Evolutionary conservation across 1,284 basidiomycete species (phyloP).

Genomic region (Phlebopus sp.): DNA sequence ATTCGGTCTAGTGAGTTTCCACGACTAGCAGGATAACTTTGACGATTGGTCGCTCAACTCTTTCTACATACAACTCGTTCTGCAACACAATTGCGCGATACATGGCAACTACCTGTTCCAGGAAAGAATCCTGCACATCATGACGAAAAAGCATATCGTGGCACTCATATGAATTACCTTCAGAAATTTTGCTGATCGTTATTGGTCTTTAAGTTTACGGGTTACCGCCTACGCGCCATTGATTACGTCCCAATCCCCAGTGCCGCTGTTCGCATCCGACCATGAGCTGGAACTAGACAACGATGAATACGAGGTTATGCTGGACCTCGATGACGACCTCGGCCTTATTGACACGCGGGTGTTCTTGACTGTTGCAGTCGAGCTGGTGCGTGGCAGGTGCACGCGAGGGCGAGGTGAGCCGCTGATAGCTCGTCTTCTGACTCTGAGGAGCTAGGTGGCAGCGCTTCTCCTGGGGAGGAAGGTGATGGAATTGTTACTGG

Average conservation of each 20-base stretch:
- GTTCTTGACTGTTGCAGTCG: neutral
- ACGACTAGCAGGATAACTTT: too few species aligned
- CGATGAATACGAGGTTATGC: conserved; percentile 10
- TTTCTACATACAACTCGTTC: too few species aligned
- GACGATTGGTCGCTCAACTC: too few species aligned
- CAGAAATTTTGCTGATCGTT: too few species aligned
- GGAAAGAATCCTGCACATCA: too few species aligned
- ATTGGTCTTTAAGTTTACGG: neutral
- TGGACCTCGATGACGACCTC: conserved; percentile 12
- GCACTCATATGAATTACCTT: too few species aligned
- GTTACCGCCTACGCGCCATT: too few species aligned
- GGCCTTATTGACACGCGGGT: neutral
- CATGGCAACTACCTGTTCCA: too few species aligned
- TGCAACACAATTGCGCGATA: too few species aligned
- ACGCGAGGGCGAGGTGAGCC: neutral
- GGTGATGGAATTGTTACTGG: conserved; percentile 27
- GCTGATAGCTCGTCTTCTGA: conserved; percentile 13
- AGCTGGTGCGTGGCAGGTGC: neutral
- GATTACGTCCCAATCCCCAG: conserved; percentile 25
- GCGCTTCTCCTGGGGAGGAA: conserved; percentile 6
- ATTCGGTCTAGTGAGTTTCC: too few species aligned
- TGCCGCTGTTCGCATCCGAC: conserved; percentile 30
- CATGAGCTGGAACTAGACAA: conserved; percentile 17
- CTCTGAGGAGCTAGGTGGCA: conserved; percentile 10
- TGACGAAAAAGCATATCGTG: too few species aligned